Evolutionary conservation across 2,329 filamentous ascomycete species (phyloP).

Genomic region (Ilyonectria robusta): DNA sequence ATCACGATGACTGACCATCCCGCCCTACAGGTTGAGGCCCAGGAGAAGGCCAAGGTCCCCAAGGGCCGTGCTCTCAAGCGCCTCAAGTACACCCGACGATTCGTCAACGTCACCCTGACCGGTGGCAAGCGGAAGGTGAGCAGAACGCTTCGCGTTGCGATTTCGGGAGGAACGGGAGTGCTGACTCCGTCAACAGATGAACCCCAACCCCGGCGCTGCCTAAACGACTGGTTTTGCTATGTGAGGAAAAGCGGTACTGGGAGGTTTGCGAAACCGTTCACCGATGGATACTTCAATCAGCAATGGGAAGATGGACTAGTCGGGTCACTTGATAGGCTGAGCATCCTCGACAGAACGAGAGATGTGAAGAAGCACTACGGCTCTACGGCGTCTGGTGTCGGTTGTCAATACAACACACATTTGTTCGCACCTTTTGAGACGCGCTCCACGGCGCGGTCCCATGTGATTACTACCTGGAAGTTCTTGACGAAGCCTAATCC

Average conservation of each 20-base stretch:
- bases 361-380: slow-evolving; percentile 56
- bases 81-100: slow-evolving; percentile 95
- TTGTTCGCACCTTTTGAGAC: slow-evolving; percentile 46
- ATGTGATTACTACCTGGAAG: slow-evolving; percentile 19
- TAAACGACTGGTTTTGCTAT: slow-evolving; percentile 59
- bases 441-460: not conserved
- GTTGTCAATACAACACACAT: slow-evolving; percentile 58
- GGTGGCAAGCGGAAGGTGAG: slow-evolving; percentile 98
- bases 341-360: slow-evolving; percentile 50
- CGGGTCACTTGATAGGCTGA: slow-evolving; percentile 55
- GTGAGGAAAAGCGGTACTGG: slow-evolving; percentile 47
- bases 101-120: slow-evolving; percentile 97
- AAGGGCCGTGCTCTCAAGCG: slow-evolving; percentile 99
- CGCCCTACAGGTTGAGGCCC: slow-evolving; percentile 78
- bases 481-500: not conserved
- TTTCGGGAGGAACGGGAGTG: slow-evolving; percentile 8
- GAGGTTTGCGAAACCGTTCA: slow-evolving; percentile 51
- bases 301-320: slow-evolving; percentile 55
- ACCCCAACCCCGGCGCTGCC: slow-evolving; percentile 81
- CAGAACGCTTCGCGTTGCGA: slow-evolving; percentile 19
- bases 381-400: slow-evolving; percentile 59
- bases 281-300: slow-evolving; percentile 51
- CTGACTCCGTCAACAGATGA: slow-evolving; percentile 74
- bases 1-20: slow-evolving; percentile 51
- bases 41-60: slow-evolving; percentile 97